Percentiles rank a stretch among this genome's conserved stretches.
Conservation (phyloP, 495 filamentous ascomycete genomes). For the Parmelia sp. region DNA sequence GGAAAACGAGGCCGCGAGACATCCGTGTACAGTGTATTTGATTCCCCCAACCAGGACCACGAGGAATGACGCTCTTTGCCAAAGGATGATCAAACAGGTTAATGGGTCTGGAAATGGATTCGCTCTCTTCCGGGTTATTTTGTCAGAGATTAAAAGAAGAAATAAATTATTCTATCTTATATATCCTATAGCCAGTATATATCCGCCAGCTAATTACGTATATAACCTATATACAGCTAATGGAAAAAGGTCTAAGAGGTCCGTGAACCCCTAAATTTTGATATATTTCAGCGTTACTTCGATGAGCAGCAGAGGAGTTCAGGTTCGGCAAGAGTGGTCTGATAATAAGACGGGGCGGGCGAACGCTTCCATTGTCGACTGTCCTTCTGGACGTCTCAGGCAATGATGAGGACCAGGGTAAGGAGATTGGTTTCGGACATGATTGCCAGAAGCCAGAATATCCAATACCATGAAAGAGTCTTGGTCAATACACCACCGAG, state of each 20-base stretch:
- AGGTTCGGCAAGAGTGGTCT: too few relatives aligned
- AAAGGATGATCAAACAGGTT: neutral
- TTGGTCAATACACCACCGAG: constrained; percentile 40
- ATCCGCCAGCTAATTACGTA: too few relatives aligned
- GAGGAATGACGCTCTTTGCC: neutral
- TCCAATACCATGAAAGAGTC: constrained; percentile 38
- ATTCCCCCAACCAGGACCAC: neutral
- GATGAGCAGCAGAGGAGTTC: neutral
- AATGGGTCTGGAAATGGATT: neutral
- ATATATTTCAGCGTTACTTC: neutral
- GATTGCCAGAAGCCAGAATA: constrained; percentile 45
- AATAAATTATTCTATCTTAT: too few relatives aligned
- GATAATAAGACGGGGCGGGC: neutral
- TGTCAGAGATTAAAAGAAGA: too few relatives aligned
- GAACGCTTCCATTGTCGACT: constrained; percentile 57
- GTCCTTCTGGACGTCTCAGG: constrained; percentile 51
- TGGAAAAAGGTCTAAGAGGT: too few relatives aligned
- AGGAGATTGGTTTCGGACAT: constrained; percentile 29
- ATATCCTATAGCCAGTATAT: too few relatives aligned
- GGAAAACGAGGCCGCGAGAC: neutral
- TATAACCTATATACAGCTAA: too few relatives aligned
- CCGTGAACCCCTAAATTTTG: too few relatives aligned
- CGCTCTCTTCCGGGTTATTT: neutral
- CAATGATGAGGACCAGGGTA: constrained; percentile 30
- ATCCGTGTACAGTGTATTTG: neutral